Evolutionary conservation across 108 stramenopile genomes (phyloP), one percentile per base, ranked within the genome.

Genomic region (Craspedostauros australis): DNA sequence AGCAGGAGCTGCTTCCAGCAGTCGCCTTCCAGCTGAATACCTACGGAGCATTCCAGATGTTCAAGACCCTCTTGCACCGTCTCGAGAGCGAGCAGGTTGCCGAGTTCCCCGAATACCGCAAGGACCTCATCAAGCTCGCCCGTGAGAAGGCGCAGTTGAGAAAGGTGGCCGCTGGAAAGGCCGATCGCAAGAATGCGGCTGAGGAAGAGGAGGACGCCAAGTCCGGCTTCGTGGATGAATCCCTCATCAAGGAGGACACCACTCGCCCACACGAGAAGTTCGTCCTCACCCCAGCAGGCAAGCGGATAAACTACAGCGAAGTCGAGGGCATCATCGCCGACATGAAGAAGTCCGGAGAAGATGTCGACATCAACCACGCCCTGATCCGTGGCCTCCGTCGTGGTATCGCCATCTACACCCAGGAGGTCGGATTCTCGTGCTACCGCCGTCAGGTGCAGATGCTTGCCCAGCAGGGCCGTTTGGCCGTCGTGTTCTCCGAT

Each of bases 351-450:
- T 68, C 88, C 40, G 88, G 92, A 34, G 90, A 96, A 42, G 80
- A 78, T 14, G 85, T 93, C 32, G 80, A 86, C 41, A 79, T 92
- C 50, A 78, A 88, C 59, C 98, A 99, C 65, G 93, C 96, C 28
- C 82, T 96, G 23, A 94, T 99, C 39, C 90, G 96, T 49, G 98
- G 95, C 25, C 80, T 99, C 23, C 88, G 96, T 60, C 86, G 98
- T 69, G 98, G 98, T 46, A 92, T 99, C 57, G 98, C 95, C 49
- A 91, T 99, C 64, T 99, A 97, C 85, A 97, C 97, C 39, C 94
- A 97, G 51, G 98, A 97, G 66, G 93, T 96, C 34, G 91, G 91
- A 20, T 97, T 96, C 68, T 84, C 96, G 11, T 91, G 89, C 57
- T 99, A 99, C 74, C 92, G 96, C 18, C 81, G 98, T 28, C 90